These are phyloP conservation scores for Termitomyces sp. DNA, from an alignment of 768 basidiomycete genomes.

Conservation along the genomic window DNA sequence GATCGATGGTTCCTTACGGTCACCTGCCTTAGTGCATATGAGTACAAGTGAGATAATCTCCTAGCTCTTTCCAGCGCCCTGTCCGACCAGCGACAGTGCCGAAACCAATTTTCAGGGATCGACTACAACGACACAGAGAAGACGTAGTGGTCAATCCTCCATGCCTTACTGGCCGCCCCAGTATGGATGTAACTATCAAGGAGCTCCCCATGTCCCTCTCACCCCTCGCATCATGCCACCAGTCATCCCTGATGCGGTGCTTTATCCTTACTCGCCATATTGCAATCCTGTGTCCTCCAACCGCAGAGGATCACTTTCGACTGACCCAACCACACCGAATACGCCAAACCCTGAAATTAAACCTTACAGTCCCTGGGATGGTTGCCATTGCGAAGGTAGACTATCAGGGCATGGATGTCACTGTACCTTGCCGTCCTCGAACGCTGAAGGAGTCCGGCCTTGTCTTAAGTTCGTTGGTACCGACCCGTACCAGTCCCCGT, in stretches of 20 bases:
- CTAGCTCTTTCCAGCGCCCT: not conserved
- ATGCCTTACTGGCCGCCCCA: not conserved
- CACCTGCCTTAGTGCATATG: not conserved
- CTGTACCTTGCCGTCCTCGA: not conserved
- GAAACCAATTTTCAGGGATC: not conserved
- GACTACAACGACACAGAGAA: too few species aligned
- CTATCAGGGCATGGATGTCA: not conserved
- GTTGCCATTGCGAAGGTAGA: not conserved
- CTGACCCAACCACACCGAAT: constrained; percentile 4
- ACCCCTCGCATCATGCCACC: not conserved
- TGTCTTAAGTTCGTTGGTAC: not conserved
- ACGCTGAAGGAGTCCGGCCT: not conserved
- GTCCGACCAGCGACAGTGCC: not conserved
- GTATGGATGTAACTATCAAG: not conserved
- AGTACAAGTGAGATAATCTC: not conserved
- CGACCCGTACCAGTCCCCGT: not conserved
- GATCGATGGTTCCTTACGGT: not conserved
- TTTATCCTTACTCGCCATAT: constrained; percentile 3
- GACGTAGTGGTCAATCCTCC: not conserved
- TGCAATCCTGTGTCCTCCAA: not conserved
- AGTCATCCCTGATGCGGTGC: not conserved
- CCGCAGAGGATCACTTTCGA: not conserved
- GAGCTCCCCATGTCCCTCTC: not conserved
- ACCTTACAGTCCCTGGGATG: not conserved
- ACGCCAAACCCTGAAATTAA: not conserved